Base-by-base conservation (phyloP, 148 eudicot species). In the Camellia japonica region DNA sequence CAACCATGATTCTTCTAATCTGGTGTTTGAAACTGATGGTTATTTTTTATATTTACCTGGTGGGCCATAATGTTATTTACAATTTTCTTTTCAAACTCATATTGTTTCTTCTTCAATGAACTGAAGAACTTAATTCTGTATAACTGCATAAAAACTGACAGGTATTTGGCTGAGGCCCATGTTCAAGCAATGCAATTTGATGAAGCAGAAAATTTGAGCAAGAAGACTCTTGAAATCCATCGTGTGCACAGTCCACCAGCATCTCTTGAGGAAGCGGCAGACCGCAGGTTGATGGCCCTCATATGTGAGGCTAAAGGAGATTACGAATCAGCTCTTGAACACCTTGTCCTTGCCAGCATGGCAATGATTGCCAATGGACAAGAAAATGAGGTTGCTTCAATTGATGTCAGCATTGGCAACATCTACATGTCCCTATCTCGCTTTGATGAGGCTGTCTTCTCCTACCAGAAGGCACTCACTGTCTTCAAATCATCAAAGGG, bases 281-380 rank as follows among this genome's bases (percentile, higher is more conserved):
- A 96, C 78, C 95, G 99, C n/a, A 88, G 99, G 19, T 80, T 96
- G 79, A 94, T 96, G 99, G 99, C 97, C 79, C 98, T 96, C 84
- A 94, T 96, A 82, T 91, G 90, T 75, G 99, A 96, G 86, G 95
- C 99, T 47, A 96, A 96, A 87, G 93, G 92, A 13, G 97, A 96
- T 68, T 91, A 86, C 46, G 99, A 96, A 84, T 70, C 95, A 49
- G 98, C 99, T 67, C 91, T 96, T 5, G 99, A 96, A 80, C 99
- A 94, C 87, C 97, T 93, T 73, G 99, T 96, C 6, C 95, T 96
- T 12, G 97, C 99, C 76, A 92, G 97, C 91, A 94, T 96, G 98
- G 98, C 98, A 7, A 96, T 96, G 99, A 91, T 94, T 76, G 99
- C 98, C 80, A 92, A 96, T 77, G 98, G 93, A 68, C 99, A 96